These are phyloP conservation scores for Xylaria sp. DNA, from an alignment of 2,329 filamentous ascomycete genomes.

Conservation along the genomic window DNA sequence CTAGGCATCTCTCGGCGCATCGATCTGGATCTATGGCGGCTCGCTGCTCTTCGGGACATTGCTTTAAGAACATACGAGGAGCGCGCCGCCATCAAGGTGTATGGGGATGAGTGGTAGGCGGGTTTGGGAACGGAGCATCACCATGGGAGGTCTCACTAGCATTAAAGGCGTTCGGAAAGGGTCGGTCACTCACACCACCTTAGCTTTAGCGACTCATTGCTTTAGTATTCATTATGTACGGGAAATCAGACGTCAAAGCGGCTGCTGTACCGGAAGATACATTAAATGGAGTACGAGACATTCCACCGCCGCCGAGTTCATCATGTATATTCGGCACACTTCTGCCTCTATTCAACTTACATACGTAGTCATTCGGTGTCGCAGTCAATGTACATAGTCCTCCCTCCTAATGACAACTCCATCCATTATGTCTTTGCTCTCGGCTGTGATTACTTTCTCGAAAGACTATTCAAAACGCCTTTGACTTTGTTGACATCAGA, in stretches of 20 bases:
- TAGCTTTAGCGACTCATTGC: constrained; percentile 30
- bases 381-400: constrained; percentile 25
- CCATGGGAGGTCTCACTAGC: constrained; percentile 25
- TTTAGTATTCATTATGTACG: constrained; percentile 17
- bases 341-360: constrained; percentile 4
- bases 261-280: constrained; percentile 1
- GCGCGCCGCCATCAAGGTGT: constrained; percentile 24
- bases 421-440: not conserved
- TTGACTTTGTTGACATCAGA: not conserved
- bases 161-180: constrained; percentile 37
- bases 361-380: constrained; percentile 9
- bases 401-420: constrained; percentile 4
- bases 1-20: constrained; percentile 35
- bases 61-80: constrained; percentile 25
- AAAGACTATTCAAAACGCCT: not conserved
- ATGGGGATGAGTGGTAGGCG: constrained; percentile 24
- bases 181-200: constrained; percentile 16
- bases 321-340: constrained; percentile 18
- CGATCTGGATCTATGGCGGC: constrained; percentile 32
- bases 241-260: constrained; percentile 12
- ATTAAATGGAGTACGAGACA: not conserved
- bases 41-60: constrained; percentile 31
- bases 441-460: not conserved
- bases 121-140: constrained; percentile 35
- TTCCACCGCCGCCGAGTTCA: not conserved